phyloP scores from a whole-genome alignment of 2,329 filamentous ascomycete species.

The Ceratocystis cacaofunesta region DNA sequence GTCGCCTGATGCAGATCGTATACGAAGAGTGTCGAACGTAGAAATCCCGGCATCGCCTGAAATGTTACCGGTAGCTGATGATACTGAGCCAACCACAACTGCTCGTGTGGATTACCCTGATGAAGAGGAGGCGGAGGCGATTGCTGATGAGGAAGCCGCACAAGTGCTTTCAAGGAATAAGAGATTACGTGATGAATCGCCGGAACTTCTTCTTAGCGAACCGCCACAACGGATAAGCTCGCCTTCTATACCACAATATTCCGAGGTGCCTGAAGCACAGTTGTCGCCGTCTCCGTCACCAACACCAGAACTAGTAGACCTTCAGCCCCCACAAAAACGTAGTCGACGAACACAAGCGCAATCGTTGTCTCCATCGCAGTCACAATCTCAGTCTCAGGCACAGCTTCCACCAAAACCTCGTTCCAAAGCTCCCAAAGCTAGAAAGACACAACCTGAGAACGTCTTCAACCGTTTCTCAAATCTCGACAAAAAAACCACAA shows the following conservation, averaged over 20 bases:
- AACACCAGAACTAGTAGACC: slow-evolving; percentile 20
- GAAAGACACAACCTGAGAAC: slow-evolving; percentile 8
- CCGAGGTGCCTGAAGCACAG: neutral
- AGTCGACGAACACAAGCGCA: slow-evolving; percentile 18
- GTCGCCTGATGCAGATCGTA: slow-evolving; percentile 22
- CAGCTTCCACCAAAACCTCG: neutral
- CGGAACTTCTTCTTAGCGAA: slow-evolving; percentile 6
- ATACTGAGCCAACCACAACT: slow-evolving; percentile 19
- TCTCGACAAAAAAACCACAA: slow-evolving; percentile 20
- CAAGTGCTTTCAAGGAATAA: slow-evolving; percentile 21
- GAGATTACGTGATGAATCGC: slow-evolving; percentile 20
- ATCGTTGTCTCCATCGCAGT: slow-evolving; percentile 1
- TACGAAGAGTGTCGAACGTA: neutral
- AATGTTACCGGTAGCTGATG: slow-evolving; percentile 2
- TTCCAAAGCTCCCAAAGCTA: slow-evolving; percentile 18
- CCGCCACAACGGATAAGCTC: neutral
- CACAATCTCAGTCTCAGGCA: slow-evolving; percentile 8
- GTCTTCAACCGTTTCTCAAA: slow-evolving; percentile 2
- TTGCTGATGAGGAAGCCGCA: slow-evolving; percentile 27
- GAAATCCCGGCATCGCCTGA: slow-evolving; percentile 19
- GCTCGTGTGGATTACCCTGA: slow-evolving; percentile 20
- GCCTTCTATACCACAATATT: neutral
- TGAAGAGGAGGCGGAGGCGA: slow-evolving; percentile 30
- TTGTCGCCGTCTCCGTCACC: neutral
- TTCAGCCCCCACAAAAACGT: slow-evolving; percentile 17